Percentiles rank a stretch among this genome's conserved stretches.
These are phyloP conservation scores for Coriolopsis trogii DNA, from an alignment of 1,284 basidiomycete species.

Conservation along the genomic window DNA sequence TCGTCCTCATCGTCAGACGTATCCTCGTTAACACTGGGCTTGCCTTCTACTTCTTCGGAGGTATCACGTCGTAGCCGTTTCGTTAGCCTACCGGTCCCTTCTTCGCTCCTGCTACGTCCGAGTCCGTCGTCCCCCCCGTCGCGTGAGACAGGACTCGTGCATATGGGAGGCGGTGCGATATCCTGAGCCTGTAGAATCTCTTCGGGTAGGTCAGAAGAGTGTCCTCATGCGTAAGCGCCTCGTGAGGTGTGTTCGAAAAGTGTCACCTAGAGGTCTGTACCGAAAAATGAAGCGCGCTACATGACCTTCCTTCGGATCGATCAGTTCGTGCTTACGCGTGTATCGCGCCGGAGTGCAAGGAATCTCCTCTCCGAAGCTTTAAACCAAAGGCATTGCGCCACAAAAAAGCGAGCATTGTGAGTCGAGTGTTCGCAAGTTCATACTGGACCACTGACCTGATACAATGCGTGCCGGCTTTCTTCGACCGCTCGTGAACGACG, in stretches of 20 bases:
- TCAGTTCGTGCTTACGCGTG: background rate
- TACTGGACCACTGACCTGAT: conserved; percentile 9
- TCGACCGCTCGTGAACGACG: background rate
- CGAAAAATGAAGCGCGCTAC: conserved; percentile 9
- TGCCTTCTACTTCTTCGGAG: background rate
- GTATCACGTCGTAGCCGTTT: background rate
- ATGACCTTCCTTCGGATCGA: background rate
- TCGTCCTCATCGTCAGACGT: background rate
- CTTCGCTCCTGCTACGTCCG: background rate
- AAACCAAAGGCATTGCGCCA: too few relatives aligned
- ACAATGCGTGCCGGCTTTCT: conserved; percentile 8
- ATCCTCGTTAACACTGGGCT: background rate
- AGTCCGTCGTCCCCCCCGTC: too few relatives aligned
- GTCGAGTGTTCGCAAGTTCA: too few relatives aligned
- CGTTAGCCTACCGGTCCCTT: background rate
- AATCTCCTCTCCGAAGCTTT: background rate
- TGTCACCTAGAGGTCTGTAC: conserved; percentile 6
- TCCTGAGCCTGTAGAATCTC: conserved; percentile 17
- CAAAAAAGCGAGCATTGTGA: too few relatives aligned
- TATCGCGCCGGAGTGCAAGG: background rate
- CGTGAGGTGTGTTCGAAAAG: background rate
- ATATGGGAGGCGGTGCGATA: conserved; percentile 5
- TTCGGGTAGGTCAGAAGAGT: background rate
- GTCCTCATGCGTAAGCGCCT: background rate
- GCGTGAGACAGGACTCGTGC: background rate